Conservation (phyloP, 179 eudicot genomes). For the Beta lomatogona region DNA sequence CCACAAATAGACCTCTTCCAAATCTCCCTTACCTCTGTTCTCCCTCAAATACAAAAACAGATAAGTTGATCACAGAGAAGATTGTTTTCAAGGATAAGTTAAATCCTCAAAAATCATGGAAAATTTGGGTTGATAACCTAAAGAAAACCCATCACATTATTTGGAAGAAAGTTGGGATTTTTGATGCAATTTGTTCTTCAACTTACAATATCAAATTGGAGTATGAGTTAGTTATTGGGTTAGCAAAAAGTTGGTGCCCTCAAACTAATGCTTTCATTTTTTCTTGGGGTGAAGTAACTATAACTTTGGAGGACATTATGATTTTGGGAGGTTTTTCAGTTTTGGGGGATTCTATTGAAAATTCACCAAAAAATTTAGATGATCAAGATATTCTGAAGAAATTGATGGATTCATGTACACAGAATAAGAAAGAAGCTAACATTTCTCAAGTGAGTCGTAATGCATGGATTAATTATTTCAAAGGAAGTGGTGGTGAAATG, state of each 20-base stretch:
- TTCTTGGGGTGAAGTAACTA: conserved; percentile 2
- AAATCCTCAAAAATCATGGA: neutral
- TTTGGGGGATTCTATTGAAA: neutral
- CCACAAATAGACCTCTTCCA: neutral
- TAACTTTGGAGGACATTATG: conserved; percentile 10
- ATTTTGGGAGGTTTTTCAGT: conserved; percentile 4
- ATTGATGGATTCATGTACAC: neutral
- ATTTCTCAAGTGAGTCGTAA: neutral
- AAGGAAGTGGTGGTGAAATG: conserved; percentile 5
- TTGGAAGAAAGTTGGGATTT: conserved; percentile 5
- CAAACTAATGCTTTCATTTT: neutral
- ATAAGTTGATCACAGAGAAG: conserved; percentile 22
- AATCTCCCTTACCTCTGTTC: neutral
- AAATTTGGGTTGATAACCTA: neutral
- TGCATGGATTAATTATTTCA: conserved; percentile 5
- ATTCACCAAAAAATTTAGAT: neutral
- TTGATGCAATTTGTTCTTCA: neutral
- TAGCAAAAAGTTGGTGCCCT: conserved; percentile 3
- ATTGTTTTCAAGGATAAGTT: neutral
- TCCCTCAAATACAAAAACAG: conserved; percentile 5
- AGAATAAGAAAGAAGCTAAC: neutral
- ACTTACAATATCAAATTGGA: neutral
- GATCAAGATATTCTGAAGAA: neutral
- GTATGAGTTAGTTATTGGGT: neutral
- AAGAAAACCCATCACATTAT: neutral